Evolutionary conservation across 2,329 filamentous ascomycete species (phyloP).

Genomic region (Grosmannia clavigera): DNA sequence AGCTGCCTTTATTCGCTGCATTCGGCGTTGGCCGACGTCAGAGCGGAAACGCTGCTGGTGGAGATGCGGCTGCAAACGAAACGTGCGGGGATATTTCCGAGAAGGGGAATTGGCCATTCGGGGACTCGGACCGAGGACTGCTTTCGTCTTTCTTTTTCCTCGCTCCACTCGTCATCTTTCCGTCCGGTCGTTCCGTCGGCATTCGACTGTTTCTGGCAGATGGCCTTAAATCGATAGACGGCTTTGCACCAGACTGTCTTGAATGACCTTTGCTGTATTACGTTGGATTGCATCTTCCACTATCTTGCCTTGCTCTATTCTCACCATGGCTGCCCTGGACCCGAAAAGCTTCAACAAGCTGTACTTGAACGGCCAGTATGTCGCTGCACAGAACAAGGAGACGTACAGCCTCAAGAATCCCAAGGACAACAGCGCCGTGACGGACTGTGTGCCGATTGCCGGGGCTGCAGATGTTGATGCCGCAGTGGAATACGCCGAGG

Average conservation of each 20-base stretch:
- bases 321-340: neutral
- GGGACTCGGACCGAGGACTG: neutral
- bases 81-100: neutral
- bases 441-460: neutral
- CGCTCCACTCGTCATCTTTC: too few relatives aligned
- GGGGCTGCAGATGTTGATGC: neutral
- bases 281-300: too few relatives aligned
- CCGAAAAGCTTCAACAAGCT: neutral
- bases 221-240: too few relatives aligned
- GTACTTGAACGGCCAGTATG: neutral
- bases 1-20: neutral
- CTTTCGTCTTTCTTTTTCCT: neutral
- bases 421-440: neutral
- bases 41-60: too few relatives aligned
- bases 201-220: too few relatives aligned
- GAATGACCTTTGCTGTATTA: too few relatives aligned
- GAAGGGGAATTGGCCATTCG: neutral
- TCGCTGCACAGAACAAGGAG: neutral
- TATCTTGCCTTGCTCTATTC: too few relatives aligned
- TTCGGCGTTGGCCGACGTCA: neutral
- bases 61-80: neutral
- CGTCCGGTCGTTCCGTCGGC: too few relatives aligned
- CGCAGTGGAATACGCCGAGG: conserved; percentile 1
- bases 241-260: too few relatives aligned
- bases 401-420: neutral